Percentiles rank a stretch among this genome's conserved stretches.
phyloP scores from a whole-genome alignment of 1,284 basidiomycete species.

The Heliocybe sulcata region DNA sequence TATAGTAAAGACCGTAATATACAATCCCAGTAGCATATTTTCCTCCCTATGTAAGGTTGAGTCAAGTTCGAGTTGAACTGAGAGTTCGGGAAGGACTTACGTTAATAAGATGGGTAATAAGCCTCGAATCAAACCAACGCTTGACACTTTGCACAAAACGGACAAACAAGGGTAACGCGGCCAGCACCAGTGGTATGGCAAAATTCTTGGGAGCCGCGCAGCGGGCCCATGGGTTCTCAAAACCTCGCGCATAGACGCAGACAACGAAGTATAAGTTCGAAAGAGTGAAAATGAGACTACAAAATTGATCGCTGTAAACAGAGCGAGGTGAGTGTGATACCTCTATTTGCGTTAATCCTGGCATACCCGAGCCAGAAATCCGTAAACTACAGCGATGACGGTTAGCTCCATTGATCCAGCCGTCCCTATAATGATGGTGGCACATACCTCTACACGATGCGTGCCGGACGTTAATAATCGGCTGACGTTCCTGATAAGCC shows the following conservation, averaged over 20 bases:
- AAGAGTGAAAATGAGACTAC: slow-evolving; percentile 69
- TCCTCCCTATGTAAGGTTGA: slow-evolving; percentile 48
- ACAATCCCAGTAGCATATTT: slow-evolving; percentile 72
- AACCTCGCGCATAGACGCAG: slow-evolving; percentile 61
- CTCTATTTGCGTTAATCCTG: not conserved
- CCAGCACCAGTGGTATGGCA: slow-evolving; percentile 54
- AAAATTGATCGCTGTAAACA: slow-evolving; percentile 69
- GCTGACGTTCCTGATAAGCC: slow-evolving; percentile 65
- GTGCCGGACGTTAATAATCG: slow-evolving; percentile 66
- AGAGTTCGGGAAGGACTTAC: slow-evolving; percentile 31
- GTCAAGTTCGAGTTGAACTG: slow-evolving; percentile 18
- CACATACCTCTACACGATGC: slow-evolving; percentile 64
- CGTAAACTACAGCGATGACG: slow-evolving; percentile 47
- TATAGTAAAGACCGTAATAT: slow-evolving; percentile 57
- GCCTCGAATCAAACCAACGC: slow-evolving; percentile 75
- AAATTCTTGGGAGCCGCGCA: slow-evolving; percentile 40
- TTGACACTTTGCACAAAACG: slow-evolving; percentile 84
- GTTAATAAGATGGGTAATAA: slow-evolving; percentile 81
- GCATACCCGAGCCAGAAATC: slow-evolving; percentile 80
- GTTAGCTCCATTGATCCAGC: too few species aligned
- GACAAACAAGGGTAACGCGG: slow-evolving; percentile 54
- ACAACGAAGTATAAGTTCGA: slow-evolving; percentile 68
- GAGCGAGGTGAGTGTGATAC: slow-evolving; percentile 8
- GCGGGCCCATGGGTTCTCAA: slow-evolving; percentile 40
- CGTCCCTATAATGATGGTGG: too few species aligned